These are phyloP conservation scores for Penicillium sp. DNA, from an alignment of 2,329 filamentous ascomycete genomes.

Conservation along the genomic window DNA sequence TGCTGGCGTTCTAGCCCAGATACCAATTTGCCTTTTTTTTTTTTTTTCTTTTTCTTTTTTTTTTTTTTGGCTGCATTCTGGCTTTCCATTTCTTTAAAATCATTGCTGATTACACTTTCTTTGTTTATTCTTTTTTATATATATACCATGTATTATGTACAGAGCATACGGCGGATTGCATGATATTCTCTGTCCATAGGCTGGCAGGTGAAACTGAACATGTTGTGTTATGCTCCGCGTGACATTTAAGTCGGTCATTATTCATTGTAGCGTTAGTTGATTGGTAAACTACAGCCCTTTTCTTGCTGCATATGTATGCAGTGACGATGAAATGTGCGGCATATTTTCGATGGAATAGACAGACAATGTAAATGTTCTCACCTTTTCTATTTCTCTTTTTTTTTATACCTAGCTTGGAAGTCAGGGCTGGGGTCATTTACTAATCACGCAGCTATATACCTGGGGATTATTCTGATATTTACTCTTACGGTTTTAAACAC, in stretches of 20 bases:
- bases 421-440: background rate
- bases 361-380: background rate
- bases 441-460: background rate
- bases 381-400: background rate
- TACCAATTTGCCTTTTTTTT: conserved; percentile 27
- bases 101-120: background rate
- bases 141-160: background rate
- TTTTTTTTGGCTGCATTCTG: conserved; percentile 3
- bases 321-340: background rate
- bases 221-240: background rate
- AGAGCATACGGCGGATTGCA: background rate
- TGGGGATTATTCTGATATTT: too few relatives aligned
- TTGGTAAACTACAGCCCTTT: background rate
- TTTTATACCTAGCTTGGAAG: background rate
- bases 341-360: background rate
- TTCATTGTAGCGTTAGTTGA: background rate
- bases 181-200: background rate
- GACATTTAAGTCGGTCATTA: background rate
- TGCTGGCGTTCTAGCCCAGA: conserved; percentile 28
- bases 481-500: too few relatives aligned
- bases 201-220: background rate
- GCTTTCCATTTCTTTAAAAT: conserved; percentile 10
- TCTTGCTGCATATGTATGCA: background rate
- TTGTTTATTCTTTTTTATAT: background rate
- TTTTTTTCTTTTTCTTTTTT: conserved; percentile 10